A percentile compares a stretch with the other conserved stretches of the same genome.
Conservation (phyloP, 116 monocot genomes). For the Phalaenopsis hybrid region DNA sequence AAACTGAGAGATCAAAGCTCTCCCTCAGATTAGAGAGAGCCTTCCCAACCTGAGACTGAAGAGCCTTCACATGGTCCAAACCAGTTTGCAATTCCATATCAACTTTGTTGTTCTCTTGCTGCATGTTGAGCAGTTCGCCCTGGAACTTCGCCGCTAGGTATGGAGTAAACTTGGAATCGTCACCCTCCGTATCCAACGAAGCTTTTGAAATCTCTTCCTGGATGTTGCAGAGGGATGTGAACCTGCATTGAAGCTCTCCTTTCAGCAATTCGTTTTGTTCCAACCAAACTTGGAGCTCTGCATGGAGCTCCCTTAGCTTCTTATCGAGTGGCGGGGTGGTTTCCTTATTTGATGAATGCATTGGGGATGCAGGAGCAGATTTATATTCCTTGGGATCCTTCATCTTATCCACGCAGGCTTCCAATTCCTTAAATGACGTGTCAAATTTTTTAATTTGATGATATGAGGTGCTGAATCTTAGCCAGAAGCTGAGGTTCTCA, state of each 20-base stretch:
- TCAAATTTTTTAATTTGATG: constrained; percentile 47
- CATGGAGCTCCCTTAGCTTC: constrained; percentile 39
- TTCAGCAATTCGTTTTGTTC: constrained; percentile 42
- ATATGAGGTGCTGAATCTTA: constrained; percentile 50
- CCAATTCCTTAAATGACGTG: constrained; percentile 18
- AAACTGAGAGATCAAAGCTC: constrained; percentile 18
- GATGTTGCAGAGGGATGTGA: constrained; percentile 32
- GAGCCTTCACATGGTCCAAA: constrained; percentile 42
- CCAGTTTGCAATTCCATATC: constrained; percentile 44
- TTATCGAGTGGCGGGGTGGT: constrained; percentile 18
- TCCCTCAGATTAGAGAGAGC: constrained; percentile 27
- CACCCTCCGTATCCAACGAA: constrained; percentile 12
- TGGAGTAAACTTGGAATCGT: constrained; percentile 24
- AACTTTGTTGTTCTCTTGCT: constrained; percentile 49
- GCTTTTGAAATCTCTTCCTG: constrained; percentile 36
- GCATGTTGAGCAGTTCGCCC: constrained; percentile 48
- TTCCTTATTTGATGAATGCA: constrained; percentile 5
- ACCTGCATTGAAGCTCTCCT: constrained; percentile 28
- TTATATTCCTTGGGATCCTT: constrained; percentile 6
- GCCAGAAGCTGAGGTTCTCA: constrained; percentile 53
- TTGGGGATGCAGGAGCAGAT: neutral
- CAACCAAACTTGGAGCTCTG: constrained; percentile 48
- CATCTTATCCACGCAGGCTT: constrained; percentile 22
- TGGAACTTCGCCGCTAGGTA: constrained; percentile 47
- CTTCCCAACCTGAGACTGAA: constrained; percentile 36